Base-by-base conservation (phyloP, 345 rosid genomes). In the Eutrema japonicum region DNA sequence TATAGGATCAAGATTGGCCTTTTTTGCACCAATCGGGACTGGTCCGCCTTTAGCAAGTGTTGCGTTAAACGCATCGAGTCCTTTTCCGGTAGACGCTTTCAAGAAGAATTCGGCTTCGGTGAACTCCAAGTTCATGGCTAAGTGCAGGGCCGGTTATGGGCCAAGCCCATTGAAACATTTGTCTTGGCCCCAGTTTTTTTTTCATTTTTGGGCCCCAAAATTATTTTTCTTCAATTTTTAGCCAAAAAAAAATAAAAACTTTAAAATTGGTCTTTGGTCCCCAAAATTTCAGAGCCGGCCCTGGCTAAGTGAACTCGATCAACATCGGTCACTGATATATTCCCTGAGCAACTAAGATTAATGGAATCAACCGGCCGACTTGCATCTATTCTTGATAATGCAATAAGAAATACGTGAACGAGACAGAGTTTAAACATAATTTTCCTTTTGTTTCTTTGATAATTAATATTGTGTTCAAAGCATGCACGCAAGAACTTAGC, bases 111-210 rank as follows among this genome's bases (percentile, higher is more conserved):
- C 92, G 0, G 87, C 87, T 76, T 88, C 89, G 2, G 72, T 40
- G 81, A 61, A 88, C 71, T 89, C 96, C 78, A 92, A 16, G 73
- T 92, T 89, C 72, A 85, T 69, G 2, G 89, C 85, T 3, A 92
- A 72, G 0, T 78, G 81, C n/a, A n/a, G n/a, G n/a, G n/a, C n/a
- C n/a, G n/a, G n/a, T n/a, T n/a, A n/a, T n/a, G n/a, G n/a, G n/a
- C n/a, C n/a, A n/a, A n/a, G n/a, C n/a, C n/a, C n/a, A n/a, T n/a
- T n/a, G n/a, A n/a, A n/a, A n/a, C n/a, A n/a, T n/a, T n/a, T n/a
- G n/a, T n/a, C n/a, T n/a, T n/a, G n/a, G n/a, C n/a, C n/a, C n/a
- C n/a, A n/a, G n/a, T n/a, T n/a, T n/a, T n/a, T n/a, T n/a, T n/a
- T n/a, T n/a, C n/a, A n/a, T n/a, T n/a, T n/a, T n/a, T n/a, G n/a